phyloP scores from a whole-genome alignment of 2,329 filamentous ascomycete genomes.

The Diaporthe citrichinensis region DNA sequence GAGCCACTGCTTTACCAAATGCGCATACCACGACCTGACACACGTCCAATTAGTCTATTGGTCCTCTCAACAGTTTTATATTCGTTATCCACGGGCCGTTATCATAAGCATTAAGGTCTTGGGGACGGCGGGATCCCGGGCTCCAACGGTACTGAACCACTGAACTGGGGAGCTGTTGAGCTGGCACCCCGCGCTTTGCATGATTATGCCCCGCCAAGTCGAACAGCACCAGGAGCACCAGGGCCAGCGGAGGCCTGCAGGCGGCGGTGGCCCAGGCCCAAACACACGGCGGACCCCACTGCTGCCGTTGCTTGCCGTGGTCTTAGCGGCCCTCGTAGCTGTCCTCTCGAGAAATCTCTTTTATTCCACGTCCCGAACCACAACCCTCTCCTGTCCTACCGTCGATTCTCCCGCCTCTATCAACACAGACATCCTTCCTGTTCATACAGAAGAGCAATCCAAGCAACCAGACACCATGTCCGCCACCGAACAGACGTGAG shows the following conservation, averaged over 20 bases:
- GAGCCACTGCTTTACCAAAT: constrained; percentile 7
- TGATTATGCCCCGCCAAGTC: constrained; percentile 35
- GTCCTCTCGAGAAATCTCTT: constrained; percentile 45
- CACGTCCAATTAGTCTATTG: constrained; percentile 14
- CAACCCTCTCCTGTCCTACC: constrained; percentile 50
- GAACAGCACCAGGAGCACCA: constrained; percentile 34
- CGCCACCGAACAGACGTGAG: constrained; percentile 88
- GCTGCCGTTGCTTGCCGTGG: constrained; percentile 35
- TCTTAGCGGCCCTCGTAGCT: constrained; percentile 39
- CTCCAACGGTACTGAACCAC: neutral
- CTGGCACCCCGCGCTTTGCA: constrained; percentile 32
- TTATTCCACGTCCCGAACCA: constrained; percentile 59
- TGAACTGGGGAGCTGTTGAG: constrained; percentile 13
- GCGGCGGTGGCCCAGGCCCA: constrained; percentile 17
- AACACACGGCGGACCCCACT: constrained; percentile 32
- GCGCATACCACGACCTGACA: neutral
- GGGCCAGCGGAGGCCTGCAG: constrained; percentile 37
- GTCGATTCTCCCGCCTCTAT: constrained; percentile 46
- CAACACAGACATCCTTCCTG: constrained; percentile 48
- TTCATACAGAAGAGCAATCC: constrained; percentile 45
- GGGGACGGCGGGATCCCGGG: constrained; percentile 11
- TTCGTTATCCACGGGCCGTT: neutral
- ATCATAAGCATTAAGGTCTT: neutral
- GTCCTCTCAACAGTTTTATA: constrained; percentile 14
- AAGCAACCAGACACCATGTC: constrained; percentile 71